Evolutionary conservation across 768 basidiomycete species (phyloP).

Genomic region (Holtermannia corniformis): DNA sequence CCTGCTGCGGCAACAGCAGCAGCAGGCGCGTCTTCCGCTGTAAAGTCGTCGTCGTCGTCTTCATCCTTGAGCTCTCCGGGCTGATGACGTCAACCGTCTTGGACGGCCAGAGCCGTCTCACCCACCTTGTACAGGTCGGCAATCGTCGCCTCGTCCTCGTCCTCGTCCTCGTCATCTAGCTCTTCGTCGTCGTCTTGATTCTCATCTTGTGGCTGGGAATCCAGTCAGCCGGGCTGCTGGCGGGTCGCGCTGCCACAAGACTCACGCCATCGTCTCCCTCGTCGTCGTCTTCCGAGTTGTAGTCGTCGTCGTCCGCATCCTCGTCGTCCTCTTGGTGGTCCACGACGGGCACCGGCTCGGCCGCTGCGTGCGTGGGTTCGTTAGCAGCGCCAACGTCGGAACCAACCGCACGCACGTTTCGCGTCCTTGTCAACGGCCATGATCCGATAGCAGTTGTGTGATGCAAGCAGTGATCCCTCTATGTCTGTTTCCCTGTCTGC

Average conservation of each 20-base stretch:
- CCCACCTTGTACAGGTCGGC: neutral
- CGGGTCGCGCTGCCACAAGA: neutral
- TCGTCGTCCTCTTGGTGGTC: conserved; percentile 3
- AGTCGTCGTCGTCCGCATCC: conserved; percentile 1
- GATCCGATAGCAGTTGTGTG: conserved; percentile 1
- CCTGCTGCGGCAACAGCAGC: neutral
- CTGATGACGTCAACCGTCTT: neutral
- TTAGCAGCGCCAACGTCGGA: too few species aligned
- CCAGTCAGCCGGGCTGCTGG: too few species aligned
- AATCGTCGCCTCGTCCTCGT: conserved; percentile 2
- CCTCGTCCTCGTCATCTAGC: conserved; percentile 5
- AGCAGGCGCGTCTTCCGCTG: neutral
- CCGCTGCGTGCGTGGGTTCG: too few species aligned
- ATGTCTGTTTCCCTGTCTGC: too few species aligned
- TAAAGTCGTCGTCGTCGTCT: neutral
- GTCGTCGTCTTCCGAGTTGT: conserved; percentile 4
- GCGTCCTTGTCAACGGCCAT: neutral
- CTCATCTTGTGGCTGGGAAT: too few species aligned
- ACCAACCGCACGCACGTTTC: neutral
- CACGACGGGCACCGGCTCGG: too few species aligned
- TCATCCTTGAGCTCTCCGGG: neutral
- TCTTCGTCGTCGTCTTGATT: neutral
- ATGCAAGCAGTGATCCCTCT: neutral
- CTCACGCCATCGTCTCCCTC: conserved; percentile 1
- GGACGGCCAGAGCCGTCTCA: neutral